Base-by-base conservation (phyloP, 2,329 filamentous ascomycete genomes). In the Cadophora sp. region DNA sequence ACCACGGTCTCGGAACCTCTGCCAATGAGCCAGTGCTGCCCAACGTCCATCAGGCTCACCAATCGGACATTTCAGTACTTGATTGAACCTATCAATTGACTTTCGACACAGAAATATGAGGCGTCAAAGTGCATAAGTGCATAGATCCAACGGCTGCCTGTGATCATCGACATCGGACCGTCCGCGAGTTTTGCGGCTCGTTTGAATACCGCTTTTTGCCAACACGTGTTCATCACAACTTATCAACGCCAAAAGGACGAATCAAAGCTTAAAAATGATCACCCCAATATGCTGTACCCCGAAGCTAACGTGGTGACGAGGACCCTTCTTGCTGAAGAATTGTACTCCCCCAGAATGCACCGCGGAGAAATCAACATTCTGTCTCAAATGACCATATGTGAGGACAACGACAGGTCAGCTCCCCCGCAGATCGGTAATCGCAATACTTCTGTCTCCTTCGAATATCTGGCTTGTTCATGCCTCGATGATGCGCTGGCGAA, bases 181-280 rank as follows among this genome's bases (percentile, higher is more conserved):
- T 33, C 24, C 1, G 50, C 24, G 3, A 33, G 18, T n/a, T 24
- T n/a, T 33, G 50, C 50, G 50, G 50, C 50, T 53, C 27, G 27
- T 30, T 6, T 53, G 24, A n/a, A 18, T n/a, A 24, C 24, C 50
- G 6, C n/a, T 13, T n/a, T 6, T 53, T 18, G 27, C 24, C 24
- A 53, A 53, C 50, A 53, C 24, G 50, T 53, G 27, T 53, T 51
- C 48, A 8, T 33, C 50, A 53, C 50, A 53, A 53, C 13, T 7
- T 53, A 33, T 53, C 50, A 13, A 53, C 18, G 27, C 16, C 50
- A 18, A 53, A 53, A 13, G 4, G 24, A 33, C 24, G 8, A 53
- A 30, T 53, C 1, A 18, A 33, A 53, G 50, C 14, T 13, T 53
- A 33, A 24, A 16, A 33, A 53, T 30, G 24, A 22, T 33, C 6